Conservation (phyloP, 2,329 filamentous ascomycete genomes). For the Gyromitra esculenta region DNA sequence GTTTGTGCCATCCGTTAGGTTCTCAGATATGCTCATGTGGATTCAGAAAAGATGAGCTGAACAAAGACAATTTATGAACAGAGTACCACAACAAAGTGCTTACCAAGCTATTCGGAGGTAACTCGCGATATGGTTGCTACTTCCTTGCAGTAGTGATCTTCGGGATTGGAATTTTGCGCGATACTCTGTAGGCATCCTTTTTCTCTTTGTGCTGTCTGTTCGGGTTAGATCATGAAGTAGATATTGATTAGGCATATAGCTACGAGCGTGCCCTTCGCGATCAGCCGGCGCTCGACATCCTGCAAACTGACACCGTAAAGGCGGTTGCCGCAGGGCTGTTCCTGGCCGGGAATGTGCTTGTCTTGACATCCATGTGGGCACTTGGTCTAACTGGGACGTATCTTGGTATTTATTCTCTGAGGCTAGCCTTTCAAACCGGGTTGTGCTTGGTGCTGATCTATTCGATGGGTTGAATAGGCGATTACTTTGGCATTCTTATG, state of each 20-base stretch:
- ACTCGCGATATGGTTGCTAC: constrained; percentile 84
- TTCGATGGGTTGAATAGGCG: constrained; percentile 60
- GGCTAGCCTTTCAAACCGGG: not conserved
- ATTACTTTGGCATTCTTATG: constrained; percentile 99
- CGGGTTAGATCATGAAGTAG: not conserved
- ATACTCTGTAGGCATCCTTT: constrained; percentile 67
- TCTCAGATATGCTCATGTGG: constrained; percentile 14
- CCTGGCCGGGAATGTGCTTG: constrained; percentile 79
- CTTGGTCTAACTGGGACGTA: constrained; percentile 96
- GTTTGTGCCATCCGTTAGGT: constrained; percentile 10
- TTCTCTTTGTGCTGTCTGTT: not conserved
- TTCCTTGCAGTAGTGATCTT: constrained; percentile 89
- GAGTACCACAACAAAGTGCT: constrained; percentile 93
- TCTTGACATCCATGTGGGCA: constrained; percentile 87
- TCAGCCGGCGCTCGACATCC: constrained; percentile 61
- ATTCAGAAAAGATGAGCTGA: constrained; percentile 17
- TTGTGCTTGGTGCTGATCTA: constrained; percentile 1
- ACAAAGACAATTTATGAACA: constrained; percentile 60
- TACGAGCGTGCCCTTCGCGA: constrained; percentile 77
- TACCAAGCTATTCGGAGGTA: constrained; percentile 84
- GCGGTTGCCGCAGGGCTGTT: constrained; percentile 77
- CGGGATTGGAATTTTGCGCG: constrained; percentile 86
- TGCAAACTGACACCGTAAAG: constrained; percentile 62
- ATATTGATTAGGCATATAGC: constrained; percentile 25
- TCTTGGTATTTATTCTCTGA: constrained; percentile 68